Evolutionary conservation across 208 protist genomes (phyloP), one percentile per base, ranked within the genome.

Genomic region (Trypanosomatidae sp.): DNA sequence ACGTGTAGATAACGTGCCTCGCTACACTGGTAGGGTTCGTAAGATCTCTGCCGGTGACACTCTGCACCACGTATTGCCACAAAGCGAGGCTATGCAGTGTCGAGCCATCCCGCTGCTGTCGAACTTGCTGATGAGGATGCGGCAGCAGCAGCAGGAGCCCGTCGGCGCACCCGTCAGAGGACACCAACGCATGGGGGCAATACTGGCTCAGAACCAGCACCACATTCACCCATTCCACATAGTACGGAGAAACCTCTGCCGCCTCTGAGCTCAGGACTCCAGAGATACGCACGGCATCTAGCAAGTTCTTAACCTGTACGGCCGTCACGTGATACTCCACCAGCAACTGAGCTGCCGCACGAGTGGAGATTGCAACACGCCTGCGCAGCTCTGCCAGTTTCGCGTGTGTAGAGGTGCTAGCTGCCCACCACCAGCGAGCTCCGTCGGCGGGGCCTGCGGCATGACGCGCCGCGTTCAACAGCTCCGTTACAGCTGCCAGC

Each of bases 371-470:
- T 46, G 50, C 52, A 1, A 22, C 49, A 3, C 62, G 75, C 55
- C 65, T 44, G 22, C 71, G 71, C 55, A 75, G 71, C 66, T 75
- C 71, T 60, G 66, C 71, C 49, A 75, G 52, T 47, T 49, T 66
- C 41, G 64, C 65, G 12, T 76, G 71, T n/a, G 64, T 55, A 39
- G 76, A 69, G 25, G 67, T 70, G 53, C 69, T 53, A 3, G 53
- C 43, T 0, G 71, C 33, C 75, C 68, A 76, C 76, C 76, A 81
- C 71, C 71, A 75, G 0, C 52, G 71, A 30, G 52, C 17, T 25
- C 19, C 65, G 22, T 69, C 71, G 3, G 33, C 25, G 30, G 55
- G 71, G 22, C 30, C 52, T 4, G 62, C 36, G 6, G 53, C 15
- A 2, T 59, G 75, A 6, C 65, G 69, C 7, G 65, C 65, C 9